phyloP scores from a whole-genome alignment of 768 basidiomycete genomes.

The Kwoniella europaea region DNA sequence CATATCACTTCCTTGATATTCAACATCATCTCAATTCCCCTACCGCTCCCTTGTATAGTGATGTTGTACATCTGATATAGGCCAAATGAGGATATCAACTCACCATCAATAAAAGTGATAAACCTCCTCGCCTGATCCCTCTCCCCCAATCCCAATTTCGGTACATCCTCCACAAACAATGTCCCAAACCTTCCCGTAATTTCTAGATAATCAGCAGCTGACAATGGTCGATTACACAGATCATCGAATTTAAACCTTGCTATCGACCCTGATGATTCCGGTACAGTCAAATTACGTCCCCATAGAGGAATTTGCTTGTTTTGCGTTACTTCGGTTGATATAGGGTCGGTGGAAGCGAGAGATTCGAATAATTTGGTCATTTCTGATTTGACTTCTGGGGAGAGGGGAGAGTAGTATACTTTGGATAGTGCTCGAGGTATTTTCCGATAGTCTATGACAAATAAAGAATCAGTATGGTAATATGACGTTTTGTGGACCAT shows the following conservation, averaged over 20 bases:
- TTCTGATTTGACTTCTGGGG: conserved; percentile 69
- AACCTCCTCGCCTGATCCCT: conserved; percentile 94
- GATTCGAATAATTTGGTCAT: conserved; percentile 83
- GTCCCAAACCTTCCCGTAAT: conserved; percentile 86
- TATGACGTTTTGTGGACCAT: neutral
- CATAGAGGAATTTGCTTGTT: conserved; percentile 79
- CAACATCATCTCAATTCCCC: no score
- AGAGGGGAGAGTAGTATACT: conserved; percentile 86
- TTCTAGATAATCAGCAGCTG: conserved; percentile 95
- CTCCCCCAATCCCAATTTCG: conserved; percentile 80
- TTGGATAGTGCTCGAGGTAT: conserved; percentile 90
- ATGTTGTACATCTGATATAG: no score
- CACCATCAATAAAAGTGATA: conserved; percentile 95
- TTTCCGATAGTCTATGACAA: conserved; percentile 82
- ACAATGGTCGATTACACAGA: conserved; percentile 84
- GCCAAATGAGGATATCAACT: conserved; percentile 28
- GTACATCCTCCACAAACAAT: conserved; percentile 83
- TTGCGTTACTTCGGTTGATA: conserved; percentile 60
- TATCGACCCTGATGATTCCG: conserved; percentile 76
- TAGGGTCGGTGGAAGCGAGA: conserved; percentile 58
- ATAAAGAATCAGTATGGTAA: neutral
- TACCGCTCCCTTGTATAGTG: no score
- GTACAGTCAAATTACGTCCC: conserved; percentile 81
- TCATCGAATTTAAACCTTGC: conserved; percentile 86
- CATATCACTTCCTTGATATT: no score